Evolutionary conservation across 1,284 basidiomycete species (phyloP), one percentile per base, ranked within the genome.

Genomic region (Boletus smithii): DNA sequence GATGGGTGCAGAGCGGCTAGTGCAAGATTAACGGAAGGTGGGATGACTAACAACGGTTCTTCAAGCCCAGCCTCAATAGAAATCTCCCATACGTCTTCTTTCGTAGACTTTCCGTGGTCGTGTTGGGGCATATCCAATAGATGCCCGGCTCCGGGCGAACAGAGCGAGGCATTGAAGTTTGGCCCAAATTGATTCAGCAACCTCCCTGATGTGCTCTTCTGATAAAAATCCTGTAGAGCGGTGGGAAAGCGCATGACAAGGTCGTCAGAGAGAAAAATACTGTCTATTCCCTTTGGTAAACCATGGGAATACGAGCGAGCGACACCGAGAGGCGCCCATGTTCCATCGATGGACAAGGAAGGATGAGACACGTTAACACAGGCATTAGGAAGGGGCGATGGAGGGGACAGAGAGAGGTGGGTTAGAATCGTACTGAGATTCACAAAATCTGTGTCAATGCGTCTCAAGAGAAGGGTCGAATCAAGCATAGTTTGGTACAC

Each of bases 381-480:
- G 7, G 48, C 47, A 10, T 16, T 46, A 24, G 53, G 57, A 30
- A 61, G 61, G 4, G 64, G 52, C 1, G 73, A 66, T 67, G 43
- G 76, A 65, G 51, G 68, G 67, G 60, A 37, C n/a, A 63, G 31
- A 30, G 41, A 71, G 20, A 61, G 49, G 24, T 66, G 51, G 43
- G 73, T 69, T 16, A 77, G 65, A 51, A 87, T 79, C 23, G 78
- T 74, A 29, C 80, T 74, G 36, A 85, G 69, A 61, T 87, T 85
- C 54, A 87, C 83, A 55, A 82, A 87, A 58, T 84, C 81, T 22
- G 83, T 83, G 66, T 87, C 84, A 44, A 85, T 79, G 47, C 85
- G 77, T 55, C 84, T 79, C 50, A 85, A 67, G 38, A 86, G 68
- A 27, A 72, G 66, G 34, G 70, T 70, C 11, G 73, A 63, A 35